Evolutionary conservation across 768 basidiomycete species (phyloP).

Genomic region (Trametes villosa): DNA sequence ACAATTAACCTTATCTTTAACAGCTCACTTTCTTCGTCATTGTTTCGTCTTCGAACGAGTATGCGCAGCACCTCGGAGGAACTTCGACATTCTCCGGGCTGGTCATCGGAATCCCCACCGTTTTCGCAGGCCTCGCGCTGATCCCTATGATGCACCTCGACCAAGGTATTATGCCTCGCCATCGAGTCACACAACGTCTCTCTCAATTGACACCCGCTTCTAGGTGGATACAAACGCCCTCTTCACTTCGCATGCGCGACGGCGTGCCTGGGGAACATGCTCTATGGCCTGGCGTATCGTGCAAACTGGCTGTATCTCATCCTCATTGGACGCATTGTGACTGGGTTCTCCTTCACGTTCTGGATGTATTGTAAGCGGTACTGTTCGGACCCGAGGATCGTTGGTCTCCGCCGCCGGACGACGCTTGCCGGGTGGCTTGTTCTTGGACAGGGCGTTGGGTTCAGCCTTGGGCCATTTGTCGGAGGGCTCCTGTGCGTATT

Average conservation of each 20-base stretch:
- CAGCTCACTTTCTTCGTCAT: slow-evolving; percentile 73
- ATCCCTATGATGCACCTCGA: slow-evolving; percentile 60
- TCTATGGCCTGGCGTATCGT: slow-evolving; percentile 65
- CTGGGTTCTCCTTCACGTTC: slow-evolving; percentile 60
- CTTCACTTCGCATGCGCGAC: slow-evolving; percentile 58
- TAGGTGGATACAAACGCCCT: slow-evolving; percentile 59
- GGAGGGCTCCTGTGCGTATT: slow-evolving; percentile 55
- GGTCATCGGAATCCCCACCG: slow-evolving; percentile 68
- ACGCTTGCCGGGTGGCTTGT: slow-evolving; percentile 67
- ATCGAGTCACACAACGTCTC: no score
- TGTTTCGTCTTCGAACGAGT: slow-evolving; percentile 66
- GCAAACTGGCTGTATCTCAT: slow-evolving; percentile 68
- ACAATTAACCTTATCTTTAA: no score
- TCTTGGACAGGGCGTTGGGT: slow-evolving; percentile 62
- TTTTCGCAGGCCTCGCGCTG: slow-evolving; percentile 61
- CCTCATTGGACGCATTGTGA: slow-evolving; percentile 69
- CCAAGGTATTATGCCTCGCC: slow-evolving; percentile 44
- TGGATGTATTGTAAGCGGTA: slow-evolving; percentile 75
- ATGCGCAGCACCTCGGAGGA: slow-evolving; percentile 66
- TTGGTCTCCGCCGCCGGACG: slow-evolving; percentile 65
- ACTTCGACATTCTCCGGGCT: slow-evolving; percentile 73
- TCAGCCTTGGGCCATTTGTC: slow-evolving; percentile 65
- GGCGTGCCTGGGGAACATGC: slow-evolving; percentile 57
- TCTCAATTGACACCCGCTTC: background rate
- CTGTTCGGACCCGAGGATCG: slow-evolving; percentile 69